Conservation (phyloP, 176 grass and related monocot species). For the Thalia dealbata region DNA sequence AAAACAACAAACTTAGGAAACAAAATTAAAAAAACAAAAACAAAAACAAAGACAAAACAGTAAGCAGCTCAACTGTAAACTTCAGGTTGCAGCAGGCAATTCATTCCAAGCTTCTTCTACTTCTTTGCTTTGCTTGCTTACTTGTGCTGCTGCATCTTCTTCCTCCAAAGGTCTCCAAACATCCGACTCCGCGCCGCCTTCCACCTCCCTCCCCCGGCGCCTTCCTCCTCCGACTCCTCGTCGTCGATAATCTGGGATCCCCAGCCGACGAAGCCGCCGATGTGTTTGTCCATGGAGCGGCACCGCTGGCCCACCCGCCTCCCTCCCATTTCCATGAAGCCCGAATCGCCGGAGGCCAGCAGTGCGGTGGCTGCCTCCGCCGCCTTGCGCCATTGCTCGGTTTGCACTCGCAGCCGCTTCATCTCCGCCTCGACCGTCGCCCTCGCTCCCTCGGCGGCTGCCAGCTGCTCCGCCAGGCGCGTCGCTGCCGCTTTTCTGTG, state of each 20-base stretch:
- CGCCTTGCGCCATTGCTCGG: slow-evolving; percentile 88
- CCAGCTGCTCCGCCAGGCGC: slow-evolving; percentile 18
- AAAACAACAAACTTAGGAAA: background rate
- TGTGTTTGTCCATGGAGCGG: slow-evolving; percentile 27
- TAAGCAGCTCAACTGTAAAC: background rate
- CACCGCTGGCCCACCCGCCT: background rate
- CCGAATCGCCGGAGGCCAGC: slow-evolving; percentile 41
- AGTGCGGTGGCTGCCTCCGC: slow-evolving; percentile 70
- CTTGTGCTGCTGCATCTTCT: slow-evolving; percentile 47
- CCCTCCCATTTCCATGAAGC: slow-evolving; percentile 20
- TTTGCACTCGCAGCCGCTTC: slow-evolving; percentile 74
- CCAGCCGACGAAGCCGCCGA: slow-evolving; percentile 30
- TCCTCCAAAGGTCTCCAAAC: slow-evolving; percentile 92
- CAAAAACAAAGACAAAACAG: background rate
- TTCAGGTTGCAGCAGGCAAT: background rate
- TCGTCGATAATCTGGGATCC: slow-evolving; percentile 15
- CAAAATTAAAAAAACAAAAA: background rate
- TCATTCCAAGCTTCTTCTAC: background rate
- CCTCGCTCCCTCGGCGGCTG: slow-evolving; percentile 34
- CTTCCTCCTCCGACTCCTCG: slow-evolving; percentile 31
- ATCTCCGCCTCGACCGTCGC: slow-evolving; percentile 56
- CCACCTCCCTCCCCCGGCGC: slow-evolving; percentile 31
- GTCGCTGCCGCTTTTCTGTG: background rate
- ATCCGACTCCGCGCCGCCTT: slow-evolving; percentile 52
- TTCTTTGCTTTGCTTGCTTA: background rate